These are phyloP conservation scores for Rhynchosporium secalis DNA, from an alignment of 2,329 filamentous ascomycete genomes.

Conservation along the genomic window DNA sequence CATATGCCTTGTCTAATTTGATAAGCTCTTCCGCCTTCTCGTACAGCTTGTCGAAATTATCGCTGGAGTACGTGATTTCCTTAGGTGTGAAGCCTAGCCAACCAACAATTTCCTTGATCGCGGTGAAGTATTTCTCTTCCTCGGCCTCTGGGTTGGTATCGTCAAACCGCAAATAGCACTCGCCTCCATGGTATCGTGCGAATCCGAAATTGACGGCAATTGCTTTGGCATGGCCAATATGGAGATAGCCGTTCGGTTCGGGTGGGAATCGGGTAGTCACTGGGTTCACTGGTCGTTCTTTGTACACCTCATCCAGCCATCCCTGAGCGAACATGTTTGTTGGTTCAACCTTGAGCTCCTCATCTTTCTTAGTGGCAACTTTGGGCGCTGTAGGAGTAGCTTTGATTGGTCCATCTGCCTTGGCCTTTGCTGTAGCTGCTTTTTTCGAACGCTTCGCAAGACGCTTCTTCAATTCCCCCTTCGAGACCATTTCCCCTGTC, in stretches of 20 bases:
- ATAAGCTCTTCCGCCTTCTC: slow-evolving; percentile 87
- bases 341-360: slow-evolving; percentile 41
- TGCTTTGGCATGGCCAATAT: slow-evolving; percentile 93
- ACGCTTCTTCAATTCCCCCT: slow-evolving; percentile 63
- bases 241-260: slow-evolving; percentile 90
- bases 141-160: slow-evolving; percentile 96
- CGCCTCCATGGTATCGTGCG: slow-evolving; percentile 76
- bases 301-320: slow-evolving; percentile 72
- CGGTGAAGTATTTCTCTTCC: slow-evolving; percentile 82
- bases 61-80: slow-evolving; percentile 81
- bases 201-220: slow-evolving; percentile 98
- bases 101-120: slow-evolving; percentile 83
- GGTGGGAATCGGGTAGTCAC: slow-evolving; percentile 76
- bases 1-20: slow-evolving; percentile 68
- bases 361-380: slow-evolving; percentile 31
- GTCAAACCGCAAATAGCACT: slow-evolving; percentile 77
- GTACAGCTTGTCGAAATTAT: slow-evolving; percentile 84
- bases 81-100: slow-evolving; percentile 81
- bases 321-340: slow-evolving; percentile 73
- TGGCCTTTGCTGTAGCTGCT: slow-evolving; percentile 53
- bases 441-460: slow-evolving; percentile 59
- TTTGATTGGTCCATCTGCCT: slow-evolving; percentile 44
- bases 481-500: slow-evolving; percentile 66
- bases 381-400: slow-evolving; percentile 31
- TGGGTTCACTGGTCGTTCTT: slow-evolving; percentile 60